Evolutionary conservation across 2,329 filamentous ascomycete genomes (phyloP), one percentile per base, ranked within the genome.

Genomic region (Aspergillus cejpii): DNA sequence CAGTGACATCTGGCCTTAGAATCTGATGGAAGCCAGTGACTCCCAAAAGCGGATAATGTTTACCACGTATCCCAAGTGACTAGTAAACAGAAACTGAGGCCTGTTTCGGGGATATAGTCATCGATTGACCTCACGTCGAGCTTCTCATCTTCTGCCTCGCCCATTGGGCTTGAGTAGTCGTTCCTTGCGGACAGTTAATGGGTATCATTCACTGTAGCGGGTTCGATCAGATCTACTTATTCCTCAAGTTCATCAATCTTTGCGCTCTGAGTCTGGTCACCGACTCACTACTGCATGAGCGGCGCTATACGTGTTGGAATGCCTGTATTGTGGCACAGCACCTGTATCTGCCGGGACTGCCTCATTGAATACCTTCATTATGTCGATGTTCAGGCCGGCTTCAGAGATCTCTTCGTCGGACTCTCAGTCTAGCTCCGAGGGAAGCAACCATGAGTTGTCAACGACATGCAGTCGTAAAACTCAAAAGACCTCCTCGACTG

Each of bases 321-420:
- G 42, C 37, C 37, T 43, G 24, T 38, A 12, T 17, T 39, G 29
- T 28, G 17, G 41, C 39, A n/a, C n/a, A n/a, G n/a, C n/a, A n/a
- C n/a, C n/a, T n/a, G n/a, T n/a, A n/a, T n/a, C n/a, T n/a, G n/a
- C n/a, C n/a, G n/a, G n/a, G n/a, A n/a, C n/a, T n/a, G n/a, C n/a
- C n/a, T n/a, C 24, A 24, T 34, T 12, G 20, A 41, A 33, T 23
- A 36, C 38, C 29, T 21, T 39, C 48, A 61, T 48, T 3, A 68
- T 68, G 64, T 69, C 66, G 15, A 62, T 70, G 60, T 70, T 70
- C 48, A 61, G 60, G 43, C 62, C 66, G 41, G 59, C 66, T 23
- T 60, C 60, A 20, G 68, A 70, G 12, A 55, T 62, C 26, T 63
- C 65, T 5, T 67, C 64, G 5, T 69, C 65, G 3, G 63, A 65